phyloP scores from a whole-genome alignment of 1,139 yeast species.

The Saccharomyces pastorianus region DNA sequence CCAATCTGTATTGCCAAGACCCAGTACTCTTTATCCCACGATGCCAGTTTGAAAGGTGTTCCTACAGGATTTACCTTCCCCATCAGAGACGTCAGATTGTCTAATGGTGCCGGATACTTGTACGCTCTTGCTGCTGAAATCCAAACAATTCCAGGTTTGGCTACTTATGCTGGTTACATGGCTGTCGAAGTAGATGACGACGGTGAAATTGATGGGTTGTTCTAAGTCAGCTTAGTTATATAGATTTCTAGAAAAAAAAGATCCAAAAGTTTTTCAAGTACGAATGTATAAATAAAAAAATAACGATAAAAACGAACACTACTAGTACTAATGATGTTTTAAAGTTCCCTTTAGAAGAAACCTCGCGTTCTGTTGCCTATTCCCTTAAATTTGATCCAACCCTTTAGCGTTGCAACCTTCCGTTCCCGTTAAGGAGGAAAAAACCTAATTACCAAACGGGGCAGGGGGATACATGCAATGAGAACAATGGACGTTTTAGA shows the following conservation, averaged over 20 bases:
- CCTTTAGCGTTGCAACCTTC: neutral
- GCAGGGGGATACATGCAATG: neutral
- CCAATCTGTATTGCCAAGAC: slow-evolving; percentile 98
- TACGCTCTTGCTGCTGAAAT: slow-evolving; percentile 96
- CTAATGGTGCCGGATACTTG: slow-evolving; percentile 94
- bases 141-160: slow-evolving; percentile 95
- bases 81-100: slow-evolving; percentile 85
- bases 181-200: slow-evolving; percentile 89
- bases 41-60: slow-evolving; percentile 86
- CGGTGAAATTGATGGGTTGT: slow-evolving; percentile 92
- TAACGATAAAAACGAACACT: neutral
- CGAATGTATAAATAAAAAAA: neutral
- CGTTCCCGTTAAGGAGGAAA: neutral
- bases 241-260: neutral
- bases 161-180: slow-evolving; percentile 95
- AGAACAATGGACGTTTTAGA: neutral
- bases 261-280: too few species aligned
- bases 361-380: neutral
- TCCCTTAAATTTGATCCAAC: neutral
- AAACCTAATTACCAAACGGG: neutral
- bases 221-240: slow-evolving; percentile 34
- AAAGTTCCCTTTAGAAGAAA: neutral
- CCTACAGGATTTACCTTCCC: slow-evolving; percentile 94
- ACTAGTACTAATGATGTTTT: neutral
- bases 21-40: slow-evolving; percentile 92